Conservation (phyloP, 305 asterid species). For the Stenogyne calaminthoides region DNA sequence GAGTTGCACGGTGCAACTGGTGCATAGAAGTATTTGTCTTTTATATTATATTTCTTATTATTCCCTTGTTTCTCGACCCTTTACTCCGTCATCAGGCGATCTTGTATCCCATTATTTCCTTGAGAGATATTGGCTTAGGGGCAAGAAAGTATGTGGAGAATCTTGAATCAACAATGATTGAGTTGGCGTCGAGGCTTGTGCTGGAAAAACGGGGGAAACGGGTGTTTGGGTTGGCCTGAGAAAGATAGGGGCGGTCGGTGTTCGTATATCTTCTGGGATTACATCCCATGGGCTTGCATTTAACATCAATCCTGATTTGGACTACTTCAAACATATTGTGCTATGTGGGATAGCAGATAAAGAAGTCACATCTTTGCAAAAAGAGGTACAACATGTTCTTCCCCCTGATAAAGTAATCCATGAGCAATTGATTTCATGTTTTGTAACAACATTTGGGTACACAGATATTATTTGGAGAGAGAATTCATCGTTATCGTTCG, state of each 20-base stretch:
- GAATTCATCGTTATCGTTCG: constrained; percentile 22
- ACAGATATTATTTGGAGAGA: constrained; percentile 48
- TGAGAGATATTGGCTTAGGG: constrained; percentile 68
- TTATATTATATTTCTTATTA: background rate
- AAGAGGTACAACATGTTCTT: constrained; percentile 51
- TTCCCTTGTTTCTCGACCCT: background rate
- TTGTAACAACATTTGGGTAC: constrained; percentile 55
- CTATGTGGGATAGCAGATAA: constrained; percentile 85
- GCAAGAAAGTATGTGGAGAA: constrained; percentile 79
- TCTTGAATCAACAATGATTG: constrained; percentile 80
- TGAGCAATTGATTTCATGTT: constrained; percentile 64
- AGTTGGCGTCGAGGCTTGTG: constrained; percentile 62
- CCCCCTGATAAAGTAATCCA: constrained; percentile 63
- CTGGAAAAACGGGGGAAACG: constrained; percentile 64
- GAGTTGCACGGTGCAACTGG: too few relatives aligned
- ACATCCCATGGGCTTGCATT: constrained; percentile 86
- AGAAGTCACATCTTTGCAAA: constrained; percentile 78
- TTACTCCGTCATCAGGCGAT: constrained; percentile 48
- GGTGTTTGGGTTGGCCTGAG: constrained; percentile 82
- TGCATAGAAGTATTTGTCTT: too few relatives aligned
- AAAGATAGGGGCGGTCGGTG: constrained; percentile 88
- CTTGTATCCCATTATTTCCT: constrained; percentile 69
- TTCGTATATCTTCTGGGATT: constrained; percentile 71
- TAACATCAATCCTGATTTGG: constrained; percentile 75
- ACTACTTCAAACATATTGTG: constrained; percentile 76